Evolutionary conservation across 164 flowering plant species (phyloP).

Genomic region (Tinospora cordifolia): DNA sequence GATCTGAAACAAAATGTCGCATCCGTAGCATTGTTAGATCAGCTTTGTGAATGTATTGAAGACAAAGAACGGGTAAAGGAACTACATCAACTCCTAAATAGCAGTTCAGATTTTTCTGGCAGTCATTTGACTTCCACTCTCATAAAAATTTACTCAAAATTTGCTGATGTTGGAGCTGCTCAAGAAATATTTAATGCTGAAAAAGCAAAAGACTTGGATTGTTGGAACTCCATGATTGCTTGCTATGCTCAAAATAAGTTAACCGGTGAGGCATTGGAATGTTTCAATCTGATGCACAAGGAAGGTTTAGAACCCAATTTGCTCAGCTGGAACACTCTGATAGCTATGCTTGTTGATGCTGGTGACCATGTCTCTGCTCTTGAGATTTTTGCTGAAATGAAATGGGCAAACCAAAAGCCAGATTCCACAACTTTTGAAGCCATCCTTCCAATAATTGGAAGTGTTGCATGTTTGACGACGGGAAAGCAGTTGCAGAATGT

Average conservation of each 20-base stretch:
- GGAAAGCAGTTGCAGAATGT: slow-evolving; percentile 27
- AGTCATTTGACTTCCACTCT: slow-evolving; percentile 16
- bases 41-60: slow-evolving; percentile 13
- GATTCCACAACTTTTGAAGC: slow-evolving; percentile 10
- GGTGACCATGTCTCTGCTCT: slow-evolving; percentile 20
- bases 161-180: slow-evolving; percentile 17
- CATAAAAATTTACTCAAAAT: slow-evolving; percentile 22
- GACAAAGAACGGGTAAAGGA: slow-evolving; percentile 17
- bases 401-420: slow-evolving; percentile 19
- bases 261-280: slow-evolving; percentile 16
- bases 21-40: slow-evolving; percentile 10
- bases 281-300: slow-evolving; percentile 17
- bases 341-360: slow-evolving; percentile 16
- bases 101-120: slow-evolving; percentile 5
- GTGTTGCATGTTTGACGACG: slow-evolving; percentile 6
- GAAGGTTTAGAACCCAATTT: slow-evolving; percentile 17
- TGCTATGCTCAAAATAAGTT: slow-evolving; percentile 22
- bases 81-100: slow-evolving; percentile 14
- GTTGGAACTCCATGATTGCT: slow-evolving; percentile 25
- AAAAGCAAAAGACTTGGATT: slow-evolving; percentile 13
- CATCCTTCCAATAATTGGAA: slow-evolving; percentile 18
- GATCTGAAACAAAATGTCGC: slow-evolving; percentile 7
- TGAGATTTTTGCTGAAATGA: slow-evolving; percentile 20
- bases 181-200: slow-evolving; percentile 16
- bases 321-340: slow-evolving; percentile 20